phyloP scores from a whole-genome alignment of 306 rosid genomes.

The Argentina anserina region DNA sequence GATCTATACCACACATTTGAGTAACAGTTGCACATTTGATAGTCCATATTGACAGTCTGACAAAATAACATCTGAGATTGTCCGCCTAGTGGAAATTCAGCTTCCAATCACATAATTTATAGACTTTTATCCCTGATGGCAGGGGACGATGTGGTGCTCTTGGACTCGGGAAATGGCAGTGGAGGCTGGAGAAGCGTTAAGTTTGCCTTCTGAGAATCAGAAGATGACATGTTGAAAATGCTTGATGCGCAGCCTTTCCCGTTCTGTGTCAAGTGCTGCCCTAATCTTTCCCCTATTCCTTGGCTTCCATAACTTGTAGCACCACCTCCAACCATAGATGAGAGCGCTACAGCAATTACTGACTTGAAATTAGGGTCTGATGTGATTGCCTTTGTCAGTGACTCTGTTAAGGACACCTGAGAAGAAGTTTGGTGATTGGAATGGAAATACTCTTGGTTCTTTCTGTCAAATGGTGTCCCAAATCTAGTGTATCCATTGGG shows the following conservation, averaged over 20 bases:
- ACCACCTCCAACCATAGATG: slow-evolving; percentile 48
- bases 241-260: slow-evolving; percentile 28
- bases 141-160: slow-evolving; percentile 8
- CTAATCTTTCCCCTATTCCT: slow-evolving; percentile 22
- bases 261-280: slow-evolving; percentile 30
- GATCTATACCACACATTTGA: not conserved
- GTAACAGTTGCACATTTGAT: slow-evolving; percentile 9
- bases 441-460: slow-evolving; percentile 32
- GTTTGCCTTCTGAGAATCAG: slow-evolving; percentile 30
- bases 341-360: slow-evolving; percentile 49
- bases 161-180: slow-evolving; percentile 21
- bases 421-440: slow-evolving; percentile 30
- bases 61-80: slow-evolving; percentile 1
- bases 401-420: slow-evolving; percentile 43
- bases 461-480: slow-evolving; percentile 15
- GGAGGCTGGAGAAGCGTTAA: slow-evolving; percentile 30
- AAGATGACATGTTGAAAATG: slow-evolving; percentile 31
- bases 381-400: slow-evolving; percentile 54
- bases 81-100: not conserved
- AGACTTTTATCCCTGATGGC: not conserved
- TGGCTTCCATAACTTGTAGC: slow-evolving; percentile 29
- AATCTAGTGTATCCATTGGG: slow-evolving; percentile 19
- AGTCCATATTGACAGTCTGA: slow-evolving; percentile 1
- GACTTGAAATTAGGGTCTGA: slow-evolving; percentile 51
- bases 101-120: not conserved